Evolutionary conservation across 2,329 filamentous ascomycete genomes (phyloP).

Genomic region (Botrytis hyacinthi): DNA sequence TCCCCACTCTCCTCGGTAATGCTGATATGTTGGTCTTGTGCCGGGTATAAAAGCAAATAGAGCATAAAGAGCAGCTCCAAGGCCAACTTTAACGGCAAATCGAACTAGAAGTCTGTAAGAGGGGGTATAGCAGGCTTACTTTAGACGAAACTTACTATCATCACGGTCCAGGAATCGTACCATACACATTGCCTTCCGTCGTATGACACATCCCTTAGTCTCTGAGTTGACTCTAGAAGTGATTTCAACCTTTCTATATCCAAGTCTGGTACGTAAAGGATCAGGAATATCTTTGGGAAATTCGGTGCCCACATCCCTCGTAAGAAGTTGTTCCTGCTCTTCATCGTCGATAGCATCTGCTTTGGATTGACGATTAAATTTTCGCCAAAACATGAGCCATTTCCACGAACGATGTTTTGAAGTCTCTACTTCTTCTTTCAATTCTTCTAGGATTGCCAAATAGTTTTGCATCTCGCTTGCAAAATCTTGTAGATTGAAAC

Average conservation of each 20-base stretch:
- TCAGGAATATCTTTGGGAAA: slow-evolving; percentile 32
- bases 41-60: slow-evolving; percentile 80
- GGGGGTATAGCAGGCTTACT: slow-evolving; percentile 27
- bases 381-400: slow-evolving; percentile 81
- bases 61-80: slow-evolving; percentile 85
- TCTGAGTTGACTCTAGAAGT: slow-evolving; percentile 19
- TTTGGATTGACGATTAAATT: slow-evolving; percentile 31
- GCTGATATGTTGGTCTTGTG: slow-evolving; percentile 76
- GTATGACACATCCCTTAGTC: slow-evolving; percentile 23
- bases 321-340: slow-evolving; percentile 36
- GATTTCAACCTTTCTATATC: slow-evolving; percentile 26
- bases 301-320: slow-evolving; percentile 16
- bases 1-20: slow-evolving; percentile 96
- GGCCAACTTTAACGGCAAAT: slow-evolving; percentile 90
- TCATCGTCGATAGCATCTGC: slow-evolving; percentile 24
- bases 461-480: slow-evolving; percentile 86
- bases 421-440: slow-evolving; percentile 68
- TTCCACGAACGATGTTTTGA: slow-evolving; percentile 67
- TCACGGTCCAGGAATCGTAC: slow-evolving; percentile 59
- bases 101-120: slow-evolving; percentile 43
- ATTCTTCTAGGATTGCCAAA: slow-evolving; percentile 77
- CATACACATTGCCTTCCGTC: slow-evolving; percentile 51
- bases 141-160: slow-evolving; percentile 49
- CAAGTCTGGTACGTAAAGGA: slow-evolving; percentile 22
- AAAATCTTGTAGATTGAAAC: slow-evolving; percentile 86